A percentile compares a stretch with the other conserved stretches of the same genome.
phyloP scores from a whole-genome alignment of 441 rosid species.

The Jatropha multifida region DNA sequence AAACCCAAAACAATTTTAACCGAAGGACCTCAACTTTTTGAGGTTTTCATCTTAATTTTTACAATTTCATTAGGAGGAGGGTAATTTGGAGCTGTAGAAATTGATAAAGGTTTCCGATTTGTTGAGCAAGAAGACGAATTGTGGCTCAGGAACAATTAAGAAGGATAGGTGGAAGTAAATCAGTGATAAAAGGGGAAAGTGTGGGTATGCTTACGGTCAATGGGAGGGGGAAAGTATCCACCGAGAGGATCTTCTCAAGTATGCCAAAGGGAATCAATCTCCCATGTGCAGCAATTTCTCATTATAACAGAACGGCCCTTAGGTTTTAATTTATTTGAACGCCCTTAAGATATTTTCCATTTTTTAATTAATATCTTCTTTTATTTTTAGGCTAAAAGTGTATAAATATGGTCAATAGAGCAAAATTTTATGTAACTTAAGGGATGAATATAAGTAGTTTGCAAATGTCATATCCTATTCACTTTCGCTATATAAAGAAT shows the following conservation, averaged over 20 bases:
- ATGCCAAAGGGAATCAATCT: neutral
- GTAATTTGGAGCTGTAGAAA: neutral
- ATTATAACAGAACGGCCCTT: neutral
- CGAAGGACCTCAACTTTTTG: neutral
- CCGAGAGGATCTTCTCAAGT: neutral
- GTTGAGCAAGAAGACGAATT: slow-evolving; percentile 19
- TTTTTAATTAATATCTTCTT: neutral
- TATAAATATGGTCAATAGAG: too few relatives aligned
- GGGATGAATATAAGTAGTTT: too few relatives aligned
- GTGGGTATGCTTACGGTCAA: slow-evolving; percentile 9
- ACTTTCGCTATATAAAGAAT: too few relatives aligned
- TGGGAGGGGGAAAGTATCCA: slow-evolving; percentile 2
- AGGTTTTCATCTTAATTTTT: neutral
- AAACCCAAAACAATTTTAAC: neutral
- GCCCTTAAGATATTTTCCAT: slow-evolving; percentile 12
- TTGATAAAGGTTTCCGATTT: neutral
- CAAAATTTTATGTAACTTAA: too few relatives aligned
- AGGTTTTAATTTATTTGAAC: neutral
- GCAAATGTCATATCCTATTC: too few relatives aligned
- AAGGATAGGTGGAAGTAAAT: neutral
- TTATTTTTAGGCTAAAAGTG: too few relatives aligned
- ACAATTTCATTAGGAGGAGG: neutral
- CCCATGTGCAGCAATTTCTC: neutral
- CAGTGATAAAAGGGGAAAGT: slow-evolving; percentile 10
- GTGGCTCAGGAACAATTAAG: neutral